A percentile compares a stretch with the other conserved stretches of the same genome.
Evolutionary conservation across 1,284 basidiomycete genomes (phyloP).

Genomic region (Cutaneotrichosporon mucoides): DNA sequence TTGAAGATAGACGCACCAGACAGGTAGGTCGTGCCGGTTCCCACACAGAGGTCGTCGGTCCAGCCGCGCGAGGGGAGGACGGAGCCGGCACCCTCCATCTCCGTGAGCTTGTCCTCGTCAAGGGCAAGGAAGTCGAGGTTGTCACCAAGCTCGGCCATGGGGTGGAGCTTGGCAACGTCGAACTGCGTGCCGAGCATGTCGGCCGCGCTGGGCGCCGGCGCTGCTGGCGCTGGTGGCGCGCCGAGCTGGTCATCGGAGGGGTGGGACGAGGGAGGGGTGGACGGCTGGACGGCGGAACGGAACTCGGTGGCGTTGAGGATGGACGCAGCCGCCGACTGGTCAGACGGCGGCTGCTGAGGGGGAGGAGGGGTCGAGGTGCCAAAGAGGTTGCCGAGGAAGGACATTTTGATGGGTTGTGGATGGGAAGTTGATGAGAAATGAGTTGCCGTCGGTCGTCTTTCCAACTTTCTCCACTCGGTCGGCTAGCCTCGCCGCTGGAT

Average conservation of each 20-base stretch:
- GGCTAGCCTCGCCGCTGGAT: too few relatives aligned
- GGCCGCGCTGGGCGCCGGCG: conserved; percentile 59
- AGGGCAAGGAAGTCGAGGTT: conserved; percentile 87
- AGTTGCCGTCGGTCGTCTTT: neutral
- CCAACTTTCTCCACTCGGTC: too few relatives aligned
- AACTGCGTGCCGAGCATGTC: conserved; percentile 78
- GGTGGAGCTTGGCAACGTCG: conserved; percentile 85
- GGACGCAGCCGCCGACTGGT: conserved; percentile 35
- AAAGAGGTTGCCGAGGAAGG: conserved; percentile 46
- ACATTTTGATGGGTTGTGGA: conserved; percentile 24
- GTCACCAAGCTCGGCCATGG: conserved; percentile 73
- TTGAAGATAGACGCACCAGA: conserved; percentile 63
- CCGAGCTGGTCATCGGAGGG: conserved; percentile 6
- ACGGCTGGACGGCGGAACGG: conserved; percentile 29
- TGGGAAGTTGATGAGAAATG: neutral
- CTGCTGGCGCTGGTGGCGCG: conserved; percentile 10
- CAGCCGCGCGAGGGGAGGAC: conserved; percentile 91
- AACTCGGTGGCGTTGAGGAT: conserved; percentile 43
- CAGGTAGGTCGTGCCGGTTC: conserved; percentile 97
- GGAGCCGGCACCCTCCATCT: conserved; percentile 76
- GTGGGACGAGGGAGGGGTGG: conserved; percentile 16
- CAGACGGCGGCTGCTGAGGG: conserved; percentile 11
- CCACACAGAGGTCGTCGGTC: conserved; percentile 99
- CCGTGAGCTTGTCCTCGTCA: conserved; percentile 87
- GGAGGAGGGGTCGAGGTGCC: conserved; percentile 21